A percentile compares a stretch with the other conserved stretches of the same genome.
phyloP scores from a whole-genome alignment of 257 asterid genomes.

The Plantago ovata region DNA sequence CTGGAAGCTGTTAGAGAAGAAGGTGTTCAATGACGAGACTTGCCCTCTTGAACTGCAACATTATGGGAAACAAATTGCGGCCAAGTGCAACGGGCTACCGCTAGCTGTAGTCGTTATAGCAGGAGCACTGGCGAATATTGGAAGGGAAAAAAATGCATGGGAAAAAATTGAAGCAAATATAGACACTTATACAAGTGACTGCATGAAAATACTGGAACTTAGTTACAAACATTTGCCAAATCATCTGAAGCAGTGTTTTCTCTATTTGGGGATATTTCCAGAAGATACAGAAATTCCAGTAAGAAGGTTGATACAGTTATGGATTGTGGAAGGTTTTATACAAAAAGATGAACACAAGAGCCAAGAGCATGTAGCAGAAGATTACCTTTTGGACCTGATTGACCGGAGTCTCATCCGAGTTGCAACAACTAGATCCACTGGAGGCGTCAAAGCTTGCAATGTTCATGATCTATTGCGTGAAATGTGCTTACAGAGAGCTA shows the following conservation, averaged over 20 bases:
- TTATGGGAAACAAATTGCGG: slow-evolving; percentile 13
- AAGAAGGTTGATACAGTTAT: slow-evolving; percentile 16
- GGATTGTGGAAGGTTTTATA: slow-evolving; percentile 37
- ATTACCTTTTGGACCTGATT: slow-evolving; percentile 22
- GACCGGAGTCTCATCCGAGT: slow-evolving; percentile 27
- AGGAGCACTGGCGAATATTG: slow-evolving; percentile 20
- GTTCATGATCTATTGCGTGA: slow-evolving; percentile 34
- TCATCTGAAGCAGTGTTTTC: slow-evolving; percentile 34
- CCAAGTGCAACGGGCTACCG: slow-evolving; percentile 24
- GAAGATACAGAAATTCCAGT: slow-evolving; percentile 14
- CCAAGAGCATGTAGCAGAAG: slow-evolving; percentile 21
- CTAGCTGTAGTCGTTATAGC: slow-evolving; percentile 27
- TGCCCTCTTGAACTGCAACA: slow-evolving; percentile 20
- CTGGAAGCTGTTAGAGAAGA: slow-evolving; percentile 19
- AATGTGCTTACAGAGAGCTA: slow-evolving; percentile 20
- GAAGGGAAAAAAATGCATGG: slow-evolving; percentile 18
- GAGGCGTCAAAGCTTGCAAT: slow-evolving; percentile 28
- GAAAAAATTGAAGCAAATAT: slow-evolving; percentile 18
- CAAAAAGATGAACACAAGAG: slow-evolving; percentile 1
- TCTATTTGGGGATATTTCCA: slow-evolving; percentile 28
- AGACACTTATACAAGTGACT: slow-evolving; percentile 1
- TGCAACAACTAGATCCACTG: slow-evolving; percentile 20
- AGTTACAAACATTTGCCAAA: slow-evolving; percentile 33
- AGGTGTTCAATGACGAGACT: slow-evolving; percentile 15
- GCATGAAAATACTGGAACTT: slow-evolving; percentile 12